Evolutionary conservation across 495 filamentous ascomycete species (phyloP).

Genomic region (Penicillium goetzii): DNA sequence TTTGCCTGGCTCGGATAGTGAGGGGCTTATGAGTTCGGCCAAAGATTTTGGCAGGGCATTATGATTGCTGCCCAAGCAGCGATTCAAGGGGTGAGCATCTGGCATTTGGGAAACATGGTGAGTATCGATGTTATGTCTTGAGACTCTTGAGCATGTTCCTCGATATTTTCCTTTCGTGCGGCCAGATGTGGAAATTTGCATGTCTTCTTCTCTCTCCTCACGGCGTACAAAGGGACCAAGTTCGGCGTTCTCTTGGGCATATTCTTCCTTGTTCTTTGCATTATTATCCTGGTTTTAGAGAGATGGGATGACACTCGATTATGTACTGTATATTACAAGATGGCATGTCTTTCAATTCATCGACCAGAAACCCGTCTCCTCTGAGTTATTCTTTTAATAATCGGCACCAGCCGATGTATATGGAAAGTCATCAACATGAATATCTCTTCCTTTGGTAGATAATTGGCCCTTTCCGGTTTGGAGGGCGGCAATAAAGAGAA

Average conservation of each 20-base stretch:
- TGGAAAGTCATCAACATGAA: background rate
- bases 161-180: background rate
- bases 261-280: slow-evolving; percentile 23
- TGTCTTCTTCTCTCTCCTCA: slow-evolving; percentile 31
- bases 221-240: slow-evolving; percentile 28
- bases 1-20: slow-evolving; percentile 3
- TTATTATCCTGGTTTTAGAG: slow-evolving; percentile 24
- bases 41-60: background rate
- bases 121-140: background rate
- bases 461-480: background rate
- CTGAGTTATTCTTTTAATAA: background rate
- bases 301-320: slow-evolving; percentile 26
- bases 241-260: slow-evolving; percentile 37
- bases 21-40: background rate
- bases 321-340: slow-evolving; percentile 34
- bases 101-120: background rate
- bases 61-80: background rate
- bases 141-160: background rate
- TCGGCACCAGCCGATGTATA: slow-evolving; percentile 1
- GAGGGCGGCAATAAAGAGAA: slow-evolving; percentile 8
- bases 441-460: slow-evolving; percentile 1
- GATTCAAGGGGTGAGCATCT: background rate
- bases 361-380: slow-evolving; percentile 13
- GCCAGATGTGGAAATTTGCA: background rate
- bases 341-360: slow-evolving; percentile 20